Evolutionary conservation across 129 eudicot species (phyloP), one percentile per base, ranked within the genome.

Genomic region (Erigeron canadensis): DNA sequence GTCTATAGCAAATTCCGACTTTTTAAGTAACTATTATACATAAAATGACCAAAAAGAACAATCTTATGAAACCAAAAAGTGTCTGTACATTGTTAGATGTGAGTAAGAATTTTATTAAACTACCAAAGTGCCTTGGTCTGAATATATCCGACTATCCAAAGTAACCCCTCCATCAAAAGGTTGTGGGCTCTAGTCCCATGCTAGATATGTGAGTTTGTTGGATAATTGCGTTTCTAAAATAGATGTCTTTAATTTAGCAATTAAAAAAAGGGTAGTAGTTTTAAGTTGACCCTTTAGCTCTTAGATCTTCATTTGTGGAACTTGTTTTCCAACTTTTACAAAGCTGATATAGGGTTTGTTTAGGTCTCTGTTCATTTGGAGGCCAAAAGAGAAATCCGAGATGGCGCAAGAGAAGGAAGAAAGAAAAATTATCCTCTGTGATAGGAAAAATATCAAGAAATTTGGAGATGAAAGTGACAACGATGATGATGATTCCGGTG

Each of bases 301-400:
- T 50, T 50, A 12, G 56, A 50, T 50, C 5, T 12, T 50, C 56
- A 2, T 12, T 50, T 8, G 15, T 50, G 34, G 34, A 48, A 50
- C 56, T 50, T 12, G 5, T 13, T 21, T 5, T 60, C 5, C 7
- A 12, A 28, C n/a, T 61, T 37, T 13, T 65, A 21, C 8, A 7
- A 42, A 1, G 8, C 44, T 64, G 41, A 10, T 54, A 10, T 65
- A 5, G n/a, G 19, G 38, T 11, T 50, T 1, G 13, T 47, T 75
- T 63, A 77, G 98, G 86, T 93, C 98, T 5, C 69, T 93, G 45
- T 93, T 85, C 80, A 85, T 93, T 74, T 93, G 98, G 98, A 89
- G 82, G 74, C 96, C 95, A 7, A 80, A 78, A 80, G 88, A 85
- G 65, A 77, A 77, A 75, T 81, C 77, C 0, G 96, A 89, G 67